These are phyloP conservation scores for Medicago arabica DNA, from an alignment of 306 rosid genomes.

Conservation along the genomic window DNA sequence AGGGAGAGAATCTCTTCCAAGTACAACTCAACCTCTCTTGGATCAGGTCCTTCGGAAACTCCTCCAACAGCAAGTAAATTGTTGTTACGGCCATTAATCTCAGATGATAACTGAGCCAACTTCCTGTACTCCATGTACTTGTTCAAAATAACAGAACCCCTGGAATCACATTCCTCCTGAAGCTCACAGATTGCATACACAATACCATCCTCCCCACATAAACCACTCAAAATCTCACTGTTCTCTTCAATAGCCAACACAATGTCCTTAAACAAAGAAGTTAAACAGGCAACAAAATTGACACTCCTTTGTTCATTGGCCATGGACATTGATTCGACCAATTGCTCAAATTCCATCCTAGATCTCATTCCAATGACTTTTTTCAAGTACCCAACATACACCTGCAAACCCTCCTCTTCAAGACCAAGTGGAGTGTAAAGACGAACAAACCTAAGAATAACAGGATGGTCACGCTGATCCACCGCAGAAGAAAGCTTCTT, in stretches of 20 bases:
- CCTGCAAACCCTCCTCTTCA: constrained; percentile 91
- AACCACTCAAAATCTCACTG: constrained; percentile 72
- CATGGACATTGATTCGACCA: constrained; percentile 64
- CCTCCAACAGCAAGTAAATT: constrained; percentile 81
- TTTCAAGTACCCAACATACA: constrained; percentile 84
- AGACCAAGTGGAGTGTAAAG: constrained; percentile 76
- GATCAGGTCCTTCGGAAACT: constrained; percentile 82
- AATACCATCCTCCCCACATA: constrained; percentile 95
- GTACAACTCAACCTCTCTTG: constrained; percentile 80
- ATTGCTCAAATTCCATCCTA: constrained; percentile 73
- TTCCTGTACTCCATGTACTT: constrained; percentile 93
- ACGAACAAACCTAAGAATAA: constrained; percentile 66
- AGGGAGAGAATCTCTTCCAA: constrained; percentile 85
- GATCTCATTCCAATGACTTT: constrained; percentile 95
- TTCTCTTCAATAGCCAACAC: constrained; percentile 90
- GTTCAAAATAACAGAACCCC: constrained; percentile 83
- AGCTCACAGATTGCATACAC: constrained; percentile 95
- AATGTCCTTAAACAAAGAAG: constrained; percentile 88
- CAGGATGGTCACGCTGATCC: constrained; percentile 77
- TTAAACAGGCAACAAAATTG: constrained; percentile 80
- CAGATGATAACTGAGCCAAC: constrained; percentile 73
- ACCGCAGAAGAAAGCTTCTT: constrained; percentile 78
- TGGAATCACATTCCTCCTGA: constrained; percentile 92
- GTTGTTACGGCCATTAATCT: constrained; percentile 81
- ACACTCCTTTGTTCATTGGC: constrained; percentile 57